Base-by-base conservation (phyloP, 768 basidiomycete genomes). In the Termitomyces heimii region DNA sequence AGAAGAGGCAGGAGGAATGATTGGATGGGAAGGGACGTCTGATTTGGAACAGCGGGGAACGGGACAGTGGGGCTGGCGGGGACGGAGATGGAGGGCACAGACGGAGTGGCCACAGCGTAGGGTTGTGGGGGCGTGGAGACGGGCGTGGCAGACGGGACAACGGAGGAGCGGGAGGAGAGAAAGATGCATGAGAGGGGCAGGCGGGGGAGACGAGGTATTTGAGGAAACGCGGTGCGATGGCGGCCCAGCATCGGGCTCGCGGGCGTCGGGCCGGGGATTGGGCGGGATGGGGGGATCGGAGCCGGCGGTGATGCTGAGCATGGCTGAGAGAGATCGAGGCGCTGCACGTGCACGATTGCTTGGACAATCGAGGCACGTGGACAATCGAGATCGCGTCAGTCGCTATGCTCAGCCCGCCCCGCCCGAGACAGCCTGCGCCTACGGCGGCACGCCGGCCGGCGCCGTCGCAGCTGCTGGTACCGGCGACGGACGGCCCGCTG, bases 31-130 rank as follows among this genome's bases (percentile, higher is more conserved):
- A 32, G 65, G 64, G 56, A 64, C 64, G 55, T 60, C 53, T 54
- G 58, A 50, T 31, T 60, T 56, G 4, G 65, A 10, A 62, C 75
- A 83, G 44, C 51, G 55, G 10, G 68, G 66, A 28, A 73, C 58
- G 6, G 75, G 74, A 57, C 73, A 74, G 40, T 59, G 60, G 22
- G 56, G 35, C 34, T 45, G 51, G 40, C 24, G 18, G 8, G 26
- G 39, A 55, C 77, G 62, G 18, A 62, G 60, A 66, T 91, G 89
- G n/a, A 24, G 45, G 0, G 82, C 69, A 64, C 93, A 97, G 60
- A 95, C 60, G 22, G 92, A 79, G 67, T 97, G 94, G 53, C 94
- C 94, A 66, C 94, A 97, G 63, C 75, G 80, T 40, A 96, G 84
- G 0, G 76, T 94, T 74, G 63, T 87, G 71, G 75, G 92, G 75